Evolutionary conservation across 2,329 filamentous ascomycete genomes (phyloP).

Genomic region (Chaetomium strumarium): DNA sequence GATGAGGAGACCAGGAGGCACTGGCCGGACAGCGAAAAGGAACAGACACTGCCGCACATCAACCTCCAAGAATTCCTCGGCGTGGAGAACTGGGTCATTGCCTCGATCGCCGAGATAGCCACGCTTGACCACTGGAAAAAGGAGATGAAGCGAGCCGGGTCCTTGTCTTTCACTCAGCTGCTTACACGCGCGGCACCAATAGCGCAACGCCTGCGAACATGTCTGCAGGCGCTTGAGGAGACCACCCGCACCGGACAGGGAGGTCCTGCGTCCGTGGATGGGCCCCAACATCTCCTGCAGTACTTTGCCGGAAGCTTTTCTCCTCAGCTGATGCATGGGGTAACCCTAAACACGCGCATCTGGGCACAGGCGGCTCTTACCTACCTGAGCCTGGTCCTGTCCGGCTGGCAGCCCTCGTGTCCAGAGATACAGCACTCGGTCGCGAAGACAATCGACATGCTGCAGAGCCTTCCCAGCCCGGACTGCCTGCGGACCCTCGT

Average conservation of each 20-base stretch:
- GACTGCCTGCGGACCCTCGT: constrained; percentile 29
- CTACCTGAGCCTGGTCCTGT: constrained; percentile 44
- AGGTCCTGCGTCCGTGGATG: not conserved
- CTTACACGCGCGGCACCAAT: constrained; percentile 40
- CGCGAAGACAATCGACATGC: constrained; percentile 29
- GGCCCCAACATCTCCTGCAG: constrained; percentile 6
- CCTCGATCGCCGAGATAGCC: constrained; percentile 49
- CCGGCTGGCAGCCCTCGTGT: constrained; percentile 45
- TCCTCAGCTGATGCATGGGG: constrained; percentile 2
- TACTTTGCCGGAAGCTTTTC: constrained; percentile 8
- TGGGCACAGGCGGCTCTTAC: constrained; percentile 45
- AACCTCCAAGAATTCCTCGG: constrained; percentile 49
- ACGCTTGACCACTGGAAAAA: constrained; percentile 52
- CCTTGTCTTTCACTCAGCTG: constrained; percentile 42
- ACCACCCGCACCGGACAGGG: not conserved
- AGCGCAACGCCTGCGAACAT: constrained; percentile 32
- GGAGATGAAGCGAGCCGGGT: constrained; percentile 36
- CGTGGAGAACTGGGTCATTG: constrained; percentile 51
- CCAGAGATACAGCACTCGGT: constrained; percentile 35
- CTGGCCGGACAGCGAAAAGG: constrained; percentile 15
- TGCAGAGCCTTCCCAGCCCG: constrained; percentile 28
- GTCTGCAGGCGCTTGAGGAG: constrained; percentile 29
- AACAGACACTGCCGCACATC: constrained; percentile 28
- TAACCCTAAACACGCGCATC: constrained; percentile 30
- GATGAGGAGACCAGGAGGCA: constrained; percentile 25